Evolutionary conservation across 805 yeast genomes (phyloP).

Genomic region (Barnettozyma wickerhamii): DNA sequence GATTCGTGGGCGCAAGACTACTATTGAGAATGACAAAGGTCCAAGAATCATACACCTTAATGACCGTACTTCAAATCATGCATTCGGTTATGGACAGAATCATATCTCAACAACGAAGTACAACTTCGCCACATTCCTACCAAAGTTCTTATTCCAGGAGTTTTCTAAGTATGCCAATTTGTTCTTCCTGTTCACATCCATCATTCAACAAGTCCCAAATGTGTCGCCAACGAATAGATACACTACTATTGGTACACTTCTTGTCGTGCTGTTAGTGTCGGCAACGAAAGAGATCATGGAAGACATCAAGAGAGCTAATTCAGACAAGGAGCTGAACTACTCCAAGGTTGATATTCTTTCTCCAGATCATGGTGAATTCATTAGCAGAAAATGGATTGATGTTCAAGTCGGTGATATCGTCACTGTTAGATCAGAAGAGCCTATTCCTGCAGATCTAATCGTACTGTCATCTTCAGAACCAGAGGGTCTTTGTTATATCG

Average conservation of each 20-base stretch:
- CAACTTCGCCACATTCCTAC: conserved; percentile 87
- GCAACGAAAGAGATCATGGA: conserved; percentile 90
- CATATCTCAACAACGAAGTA: conserved; percentile 94
- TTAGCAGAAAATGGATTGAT: conserved; percentile 73
- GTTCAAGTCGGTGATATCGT: conserved; percentile 91
- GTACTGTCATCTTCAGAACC: conserved; percentile 92
- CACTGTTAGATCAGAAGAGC: conserved; percentile 77
- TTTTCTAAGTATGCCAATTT: conserved; percentile 95
- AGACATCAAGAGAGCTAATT: conserved; percentile 81
- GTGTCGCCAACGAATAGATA: conserved; percentile 95
- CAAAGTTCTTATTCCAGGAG: conserved; percentile 93
- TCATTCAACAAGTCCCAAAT: conserved; percentile 94
- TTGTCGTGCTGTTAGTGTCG: conserved; percentile 81
- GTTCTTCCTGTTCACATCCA: conserved; percentile 87
- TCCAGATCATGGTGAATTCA: conserved; percentile 55
- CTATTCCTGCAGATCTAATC: conserved; percentile 90
- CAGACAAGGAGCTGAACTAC: conserved; percentile 85
- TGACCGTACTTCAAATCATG: conserved; percentile 50
- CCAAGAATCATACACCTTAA: conserved; percentile 69
- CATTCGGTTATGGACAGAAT: conserved; percentile 65
- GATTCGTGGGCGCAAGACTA: conserved; percentile 27
- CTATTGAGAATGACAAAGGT: conserved; percentile 26
- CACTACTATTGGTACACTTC: conserved; percentile 89
- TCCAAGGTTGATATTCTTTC: conserved; percentile 66
- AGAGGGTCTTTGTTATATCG: conserved; percentile 95